Evolutionary conservation across 768 basidiomycete genomes (phyloP), one percentile per base, ranked within the genome.

Genomic region (Amanita molliuscula): DNA sequence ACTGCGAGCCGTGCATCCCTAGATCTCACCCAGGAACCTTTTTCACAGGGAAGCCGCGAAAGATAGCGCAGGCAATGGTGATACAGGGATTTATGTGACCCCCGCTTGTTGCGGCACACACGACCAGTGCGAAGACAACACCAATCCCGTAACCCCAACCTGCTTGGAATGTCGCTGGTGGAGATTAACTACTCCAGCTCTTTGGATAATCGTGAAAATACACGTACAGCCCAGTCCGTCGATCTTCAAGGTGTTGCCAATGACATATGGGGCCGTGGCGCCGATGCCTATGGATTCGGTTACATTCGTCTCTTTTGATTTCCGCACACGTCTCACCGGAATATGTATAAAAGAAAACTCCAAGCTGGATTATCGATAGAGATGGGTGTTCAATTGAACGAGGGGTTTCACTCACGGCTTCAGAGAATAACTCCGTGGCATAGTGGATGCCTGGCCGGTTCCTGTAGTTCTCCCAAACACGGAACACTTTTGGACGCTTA

Each of bases 301-400:
- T 20, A 54, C n/a, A 50, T 20, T 37, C 11, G n/a, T 8, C 15
- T 16, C 9, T 35, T 15, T 16, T n/a, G 6, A 10, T n/a, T 10
- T n/a, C 11, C 4, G 35, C 4, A 8, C 1, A 23, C 8, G n/a
- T 46, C 68, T 52, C 34, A 70, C 77, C 78, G n/a, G 66, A 67
- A 51, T 75, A 78, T 21, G 73, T 71, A 57, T 80, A 83, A 53
- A 84, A 63, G 60, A 81, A 82, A 13, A 77, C 78, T 10, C 81
- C 82, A 33, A 79, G 47, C 80, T 82, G 53, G 15, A 29, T 47
- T 16, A 50, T 16, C 13, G 34, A 29, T 43, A 44, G 47, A 53
- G 52, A 57, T 16, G 11, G n/a, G 0, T 29, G 41, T 35, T 20
- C 37, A 31, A 6, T 18, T 8, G 31, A 16, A 44, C 16, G 16